phyloP scores from a whole-genome alignment of 169 alveolate species.

The Plasmodium reichenowi region DNA sequence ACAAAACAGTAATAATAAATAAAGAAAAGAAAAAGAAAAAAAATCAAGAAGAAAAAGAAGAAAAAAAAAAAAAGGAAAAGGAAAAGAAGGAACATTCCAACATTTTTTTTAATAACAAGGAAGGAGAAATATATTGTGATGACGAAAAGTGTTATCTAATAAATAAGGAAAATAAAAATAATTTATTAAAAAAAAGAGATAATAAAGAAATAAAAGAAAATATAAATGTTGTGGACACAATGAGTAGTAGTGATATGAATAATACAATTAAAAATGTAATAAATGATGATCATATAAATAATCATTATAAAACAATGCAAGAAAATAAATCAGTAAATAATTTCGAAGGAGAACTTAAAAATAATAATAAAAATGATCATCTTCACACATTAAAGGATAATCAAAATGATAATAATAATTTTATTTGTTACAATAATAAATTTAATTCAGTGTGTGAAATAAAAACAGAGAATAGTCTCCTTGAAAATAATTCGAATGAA shows the following conservation, averaged over 20 bases:
- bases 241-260: background rate
- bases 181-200: constrained; percentile 1
- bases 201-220: background rate
- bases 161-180: constrained; percentile 1
- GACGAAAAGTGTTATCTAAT: constrained; percentile 38
- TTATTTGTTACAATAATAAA: background rate
- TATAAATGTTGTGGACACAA: background rate
- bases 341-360: background rate
- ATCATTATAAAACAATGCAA: background rate
- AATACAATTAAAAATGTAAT: background rate
- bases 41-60: background rate
- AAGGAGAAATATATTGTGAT: constrained; percentile 14
- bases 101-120: background rate
- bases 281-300: background rate
- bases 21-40: constrained; percentile 23
- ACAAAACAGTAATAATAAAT: constrained; percentile 13
- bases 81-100: background rate
- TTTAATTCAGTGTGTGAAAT: background rate
- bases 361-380: background rate
- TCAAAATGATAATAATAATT: background rate
- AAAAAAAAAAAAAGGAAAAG: background rate
- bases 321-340: background rate
- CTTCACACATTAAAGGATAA: background rate
- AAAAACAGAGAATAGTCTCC: background rate
- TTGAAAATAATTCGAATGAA: background rate